Percentiles rank a stretch among this genome's conserved stretches.
Conservation (phyloP, 257 asterid species). For the Ligustrum vulgare region DNA sequence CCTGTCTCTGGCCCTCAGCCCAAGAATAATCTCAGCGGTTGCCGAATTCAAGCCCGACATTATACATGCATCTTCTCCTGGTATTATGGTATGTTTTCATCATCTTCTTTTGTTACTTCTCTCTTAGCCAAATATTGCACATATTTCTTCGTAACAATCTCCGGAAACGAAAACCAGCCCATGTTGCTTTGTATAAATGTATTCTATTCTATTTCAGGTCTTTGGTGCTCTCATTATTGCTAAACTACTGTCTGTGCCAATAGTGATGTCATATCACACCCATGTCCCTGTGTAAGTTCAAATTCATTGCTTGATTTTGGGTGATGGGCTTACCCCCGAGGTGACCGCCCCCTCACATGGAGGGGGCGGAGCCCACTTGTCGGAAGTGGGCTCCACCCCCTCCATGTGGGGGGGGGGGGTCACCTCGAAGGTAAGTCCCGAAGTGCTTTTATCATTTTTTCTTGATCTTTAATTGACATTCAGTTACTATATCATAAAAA, state of each 20-base stretch:
- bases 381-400: no score
- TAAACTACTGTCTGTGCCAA: slow-evolving; percentile 74
- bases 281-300: slow-evolving; percentile 89
- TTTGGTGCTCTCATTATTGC: slow-evolving; percentile 92
- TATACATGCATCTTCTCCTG: slow-evolving; percentile 98
- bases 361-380: no score
- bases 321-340: no score
- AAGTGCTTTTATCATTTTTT: no score
- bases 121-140: background rate
- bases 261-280: slow-evolving; percentile 96
- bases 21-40: slow-evolving; percentile 95
- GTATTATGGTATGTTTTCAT: slow-evolving; percentile 69
- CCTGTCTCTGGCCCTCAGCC: slow-evolving; percentile 95
- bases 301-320: no score
- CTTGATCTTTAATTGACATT: slow-evolving; percentile 6
- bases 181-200: background rate
- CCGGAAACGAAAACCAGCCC: background rate
- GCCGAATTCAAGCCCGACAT: slow-evolving; percentile 92
- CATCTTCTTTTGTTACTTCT: slow-evolving; percentile 11
- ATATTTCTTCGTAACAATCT: background rate
- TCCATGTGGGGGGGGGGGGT: no score
- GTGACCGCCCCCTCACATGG: no score
- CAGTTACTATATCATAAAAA: background rate
- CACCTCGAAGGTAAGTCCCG: no score
- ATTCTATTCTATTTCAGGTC: slow-evolving; percentile 44